These are phyloP conservation scores for Gloeostereum incarnatum DNA, from an alignment of 768 basidiomycete genomes.

Conservation along the genomic window DNA sequence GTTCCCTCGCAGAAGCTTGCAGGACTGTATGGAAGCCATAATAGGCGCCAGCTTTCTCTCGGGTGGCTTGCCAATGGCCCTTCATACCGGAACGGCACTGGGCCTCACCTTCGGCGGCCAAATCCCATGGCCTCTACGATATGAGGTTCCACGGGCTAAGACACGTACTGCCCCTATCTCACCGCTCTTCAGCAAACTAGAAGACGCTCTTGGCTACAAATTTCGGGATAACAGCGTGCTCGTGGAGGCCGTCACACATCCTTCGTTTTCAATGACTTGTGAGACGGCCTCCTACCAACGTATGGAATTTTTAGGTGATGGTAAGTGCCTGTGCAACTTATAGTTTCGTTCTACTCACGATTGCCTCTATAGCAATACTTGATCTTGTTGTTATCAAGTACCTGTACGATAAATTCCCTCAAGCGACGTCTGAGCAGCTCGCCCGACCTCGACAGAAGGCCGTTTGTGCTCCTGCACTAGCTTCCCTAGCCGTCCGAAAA, in stretches of 20 bases:
- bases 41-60: constrained; percentile 69
- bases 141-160: constrained; percentile 16
- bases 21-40: constrained; percentile 85
- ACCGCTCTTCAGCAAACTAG: constrained; percentile 41
- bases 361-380: constrained; percentile 42
- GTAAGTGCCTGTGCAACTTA: constrained; percentile 29
- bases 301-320: constrained; percentile 85
- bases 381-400: constrained; percentile 67
- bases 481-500: constrained; percentile 54
- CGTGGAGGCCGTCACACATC: constrained; percentile 79
- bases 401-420: constrained; percentile 59
- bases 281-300: constrained; percentile 70
- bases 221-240: constrained; percentile 59
- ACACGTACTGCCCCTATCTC: constrained; percentile 24
- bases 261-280: constrained; percentile 48
- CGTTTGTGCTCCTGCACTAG: constrained; percentile 68
- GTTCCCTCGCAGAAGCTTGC: constrained; percentile 62
- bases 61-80: constrained; percentile 63
- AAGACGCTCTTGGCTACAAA: constrained; percentile 59
- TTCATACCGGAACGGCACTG: constrained; percentile 54
- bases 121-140: constrained; percentile 59
- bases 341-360: constrained; percentile 6
- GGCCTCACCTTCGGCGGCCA: constrained; percentile 68
- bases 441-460: constrained; percentile 61
- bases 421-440: constrained; percentile 69